These are phyloP conservation scores for Blastobotrys capitulatus DNA, from an alignment of 1,139 yeast genomes.

Conservation along the genomic window DNA sequence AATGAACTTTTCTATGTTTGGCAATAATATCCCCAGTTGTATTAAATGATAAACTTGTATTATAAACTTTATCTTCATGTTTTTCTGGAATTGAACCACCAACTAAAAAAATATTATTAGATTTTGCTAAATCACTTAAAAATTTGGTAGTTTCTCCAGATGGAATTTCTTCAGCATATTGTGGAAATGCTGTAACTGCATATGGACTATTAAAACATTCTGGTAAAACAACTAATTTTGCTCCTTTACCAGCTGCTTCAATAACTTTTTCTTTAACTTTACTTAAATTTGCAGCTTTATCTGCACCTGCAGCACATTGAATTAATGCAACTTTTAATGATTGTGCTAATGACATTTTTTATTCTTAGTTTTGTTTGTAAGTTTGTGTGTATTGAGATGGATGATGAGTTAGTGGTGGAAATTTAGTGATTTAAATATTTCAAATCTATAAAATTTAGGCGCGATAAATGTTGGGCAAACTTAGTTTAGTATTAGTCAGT, in stretches of 20 bases:
- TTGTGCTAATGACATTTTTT: constrained; percentile 10
- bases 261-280: constrained; percentile 50
- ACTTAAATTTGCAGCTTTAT: constrained; percentile 55
- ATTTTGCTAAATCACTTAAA: constrained; percentile 57
- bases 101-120: constrained; percentile 55
- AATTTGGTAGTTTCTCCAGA: constrained; percentile 61
- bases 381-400: too few species aligned
- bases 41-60: constrained; percentile 74
- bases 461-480: too few species aligned
- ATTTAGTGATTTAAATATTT: too few species aligned
- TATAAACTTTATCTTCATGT: constrained; percentile 56
- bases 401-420: too few species aligned
- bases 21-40: constrained; percentile 71
- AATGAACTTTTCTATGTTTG: constrained; percentile 81
- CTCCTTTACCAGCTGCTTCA: constrained; percentile 46
- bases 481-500: too few species aligned
- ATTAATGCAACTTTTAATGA: constrained; percentile 60
- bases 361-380: neutral
- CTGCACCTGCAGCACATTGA: constrained; percentile 71
- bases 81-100: constrained; percentile 93
- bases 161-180: constrained; percentile 75
- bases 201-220: constrained; percentile 97
- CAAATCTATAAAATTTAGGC: too few species aligned
- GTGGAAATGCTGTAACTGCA: constrained; percentile 76
- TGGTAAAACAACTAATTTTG: constrained; percentile 58